phyloP scores from a whole-genome alignment of 352 stramenopile species.

The Pelagophyceae sp. region DNA sequence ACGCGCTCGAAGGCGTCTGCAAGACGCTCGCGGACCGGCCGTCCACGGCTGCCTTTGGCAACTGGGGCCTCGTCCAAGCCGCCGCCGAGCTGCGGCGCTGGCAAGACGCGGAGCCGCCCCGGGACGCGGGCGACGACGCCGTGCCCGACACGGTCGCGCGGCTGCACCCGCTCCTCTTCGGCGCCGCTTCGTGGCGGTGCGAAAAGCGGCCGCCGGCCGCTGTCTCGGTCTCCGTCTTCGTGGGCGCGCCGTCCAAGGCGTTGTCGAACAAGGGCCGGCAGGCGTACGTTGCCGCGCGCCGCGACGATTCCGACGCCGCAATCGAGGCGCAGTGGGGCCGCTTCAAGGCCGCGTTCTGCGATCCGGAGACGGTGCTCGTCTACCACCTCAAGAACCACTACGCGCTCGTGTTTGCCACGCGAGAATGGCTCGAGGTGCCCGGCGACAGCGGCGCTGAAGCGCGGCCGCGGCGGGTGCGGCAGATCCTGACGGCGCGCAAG shows the following conservation, averaged over 20 bases:
- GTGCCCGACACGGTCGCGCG: neutral
- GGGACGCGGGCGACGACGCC: neutral
- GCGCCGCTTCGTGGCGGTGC: neutral
- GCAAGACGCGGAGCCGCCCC: neutral
- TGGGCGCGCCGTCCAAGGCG: slow-evolving; percentile 31
- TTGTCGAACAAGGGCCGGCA: too few species aligned
- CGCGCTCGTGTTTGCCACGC: slow-evolving; percentile 54
- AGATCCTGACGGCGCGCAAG: slow-evolving; percentile 53
- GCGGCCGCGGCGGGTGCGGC: slow-evolving; percentile 23
- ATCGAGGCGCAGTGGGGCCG: slow-evolving; percentile 37
- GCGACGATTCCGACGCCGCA: slow-evolving; percentile 29
- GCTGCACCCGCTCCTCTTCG: neutral
- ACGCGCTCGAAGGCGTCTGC: slow-evolving; percentile 45
- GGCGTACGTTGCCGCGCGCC: slow-evolving; percentile 26
- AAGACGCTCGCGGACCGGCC: slow-evolving; percentile 46
- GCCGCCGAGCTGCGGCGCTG: neutral
- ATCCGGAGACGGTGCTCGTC: slow-evolving; percentile 36
- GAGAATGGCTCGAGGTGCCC: slow-evolving; percentile 40
- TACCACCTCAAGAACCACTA: slow-evolving; percentile 70
- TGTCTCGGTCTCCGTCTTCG: slow-evolving; percentile 33
- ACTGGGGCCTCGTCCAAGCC: slow-evolving; percentile 46
- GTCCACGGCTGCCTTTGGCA: slow-evolving; percentile 58
- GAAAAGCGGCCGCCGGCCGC: neutral
- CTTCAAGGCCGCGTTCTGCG: slow-evolving; percentile 21
- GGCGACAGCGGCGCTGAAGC: neutral